Evolutionary conservation across 2,329 filamentous ascomycete species (phyloP), one percentile per base, ranked within the genome.

Genomic region (Paraphoma sp.): DNA sequence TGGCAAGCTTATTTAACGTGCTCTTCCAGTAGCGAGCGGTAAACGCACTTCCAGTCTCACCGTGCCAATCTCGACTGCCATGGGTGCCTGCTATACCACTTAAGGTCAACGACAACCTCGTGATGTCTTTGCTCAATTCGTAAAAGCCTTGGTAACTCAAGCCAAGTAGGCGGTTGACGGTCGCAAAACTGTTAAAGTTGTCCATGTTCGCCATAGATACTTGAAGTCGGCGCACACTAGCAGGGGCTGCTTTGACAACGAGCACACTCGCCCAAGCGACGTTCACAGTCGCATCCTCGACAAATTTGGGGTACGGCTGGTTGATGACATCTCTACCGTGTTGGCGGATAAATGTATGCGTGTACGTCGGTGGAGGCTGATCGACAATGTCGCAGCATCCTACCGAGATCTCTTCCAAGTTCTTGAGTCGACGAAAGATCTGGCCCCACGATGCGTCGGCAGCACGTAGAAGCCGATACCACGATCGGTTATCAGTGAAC

Each of bases 191-290:
- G 30, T 57, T 63, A 38, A 63, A 53, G 29, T 59, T 60, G 48
- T 65, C 63, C 17, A 51, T 44, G 29, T 63, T 60, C 14, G 56
- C 56, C 45, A 59, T 51, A 30, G 52, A 54, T 6, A 65, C 53
- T 4, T 44, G 33, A 4, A 60, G 48, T 11, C 54, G 53, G 18
- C 50, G 46, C 4, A 62, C 58, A 29, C 40, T 31, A 2, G 18
- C 2, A 14, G 56, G 54, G 18, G 53, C 53, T 7, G 40, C 30
- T 38, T 31, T 30, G 3, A 57, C 11, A n/a, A 62, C 23, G 18
- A 59, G 18, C 3, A 51, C 33, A 30, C 54, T 58, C n/a, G 60
- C 63, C 63, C 63, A 65, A 0, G 52, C 58, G 43, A 54, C 48
- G 33, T 65, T 65, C 6, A 60, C 52, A 3, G 44, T 57, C 1